phyloP scores from a whole-genome alignment of 2,329 filamentous ascomycete species.

The Penicillium olsonii region DNA sequence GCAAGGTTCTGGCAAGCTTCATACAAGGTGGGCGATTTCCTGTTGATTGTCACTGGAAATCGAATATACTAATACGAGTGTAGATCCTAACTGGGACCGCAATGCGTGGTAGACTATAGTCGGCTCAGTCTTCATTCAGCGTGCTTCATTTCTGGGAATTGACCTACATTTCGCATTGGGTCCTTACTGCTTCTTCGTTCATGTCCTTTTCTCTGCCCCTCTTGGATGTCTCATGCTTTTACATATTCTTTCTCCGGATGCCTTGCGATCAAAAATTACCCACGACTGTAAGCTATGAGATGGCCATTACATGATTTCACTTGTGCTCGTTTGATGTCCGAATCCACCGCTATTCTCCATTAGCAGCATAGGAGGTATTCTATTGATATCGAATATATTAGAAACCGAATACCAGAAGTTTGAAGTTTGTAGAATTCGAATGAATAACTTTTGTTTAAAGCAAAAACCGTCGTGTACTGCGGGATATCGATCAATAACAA shows the following conservation, averaged over 20 bases:
- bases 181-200: background rate
- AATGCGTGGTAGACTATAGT: conserved; percentile 72
- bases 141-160: background rate
- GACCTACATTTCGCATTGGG: background rate
- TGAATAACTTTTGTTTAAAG: conserved; percentile 7
- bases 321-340: conserved; percentile 19
- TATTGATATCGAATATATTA: too few relatives aligned
- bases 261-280: conserved; percentile 7
- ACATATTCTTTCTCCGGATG: conserved; percentile 8
- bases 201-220: background rate
- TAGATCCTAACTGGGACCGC: conserved; percentile 73
- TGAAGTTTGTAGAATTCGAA: background rate
- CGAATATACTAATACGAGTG: conserved; percentile 13
- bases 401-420: background rate
- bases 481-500: conserved; percentile 23
- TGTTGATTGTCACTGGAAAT: too few relatives aligned
- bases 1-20: conserved; percentile 93
- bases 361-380: background rate
- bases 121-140: conserved; percentile 2
- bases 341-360: conserved; percentile 1
- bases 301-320: conserved; percentile 5
- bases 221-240: conserved; percentile 1
- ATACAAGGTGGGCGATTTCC: conserved; percentile 72
- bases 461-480: conserved; percentile 28
- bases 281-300: conserved; percentile 21